Percentiles rank a stretch among this genome's conserved stretches.
phyloP scores from a whole-genome alignment of 148 eudicot genomes.

The Cornus kousa region DNA sequence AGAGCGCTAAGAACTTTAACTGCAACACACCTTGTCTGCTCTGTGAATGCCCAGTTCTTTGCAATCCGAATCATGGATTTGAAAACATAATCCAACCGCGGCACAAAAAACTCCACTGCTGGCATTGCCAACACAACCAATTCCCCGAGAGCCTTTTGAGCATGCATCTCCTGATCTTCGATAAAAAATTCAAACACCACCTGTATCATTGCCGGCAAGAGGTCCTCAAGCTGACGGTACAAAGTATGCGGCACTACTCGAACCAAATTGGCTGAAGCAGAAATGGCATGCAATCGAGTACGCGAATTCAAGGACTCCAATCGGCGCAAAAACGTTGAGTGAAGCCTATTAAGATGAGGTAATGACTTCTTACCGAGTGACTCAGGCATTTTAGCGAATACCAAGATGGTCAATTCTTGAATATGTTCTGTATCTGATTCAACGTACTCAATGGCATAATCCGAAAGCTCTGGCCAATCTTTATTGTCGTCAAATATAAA shows the following conservation, averaged over 20 bases:
- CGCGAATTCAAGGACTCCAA: constrained; percentile 43
- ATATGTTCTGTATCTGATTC: too few relatives aligned
- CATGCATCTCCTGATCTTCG: constrained; percentile 67
- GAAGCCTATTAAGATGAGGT: constrained; percentile 59
- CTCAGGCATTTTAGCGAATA: constrained; percentile 66
- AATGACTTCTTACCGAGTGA: constrained; percentile 57
- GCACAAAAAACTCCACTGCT: constrained; percentile 70
- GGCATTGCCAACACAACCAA: constrained; percentile 77
- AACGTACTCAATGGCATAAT: too few relatives aligned
- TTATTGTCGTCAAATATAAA: too few relatives aligned
- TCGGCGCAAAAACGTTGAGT: constrained; percentile 36
- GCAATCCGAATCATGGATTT: constrained; percentile 89
- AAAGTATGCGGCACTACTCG: constrained; percentile 44
- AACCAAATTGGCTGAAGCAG: constrained; percentile 61
- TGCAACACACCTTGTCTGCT: constrained; percentile 79
- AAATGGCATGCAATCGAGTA: constrained; percentile 56
- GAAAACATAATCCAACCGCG: constrained; percentile 74
- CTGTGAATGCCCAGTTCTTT: constrained; percentile 69
- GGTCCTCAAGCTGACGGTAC: constrained; percentile 66
- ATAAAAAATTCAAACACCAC: constrained; percentile 72
- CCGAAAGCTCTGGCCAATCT: too few relatives aligned
- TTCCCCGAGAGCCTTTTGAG: constrained; percentile 81
- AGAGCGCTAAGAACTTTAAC: constrained; percentile 57
- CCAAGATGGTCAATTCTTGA: too few relatives aligned
- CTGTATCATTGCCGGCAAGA: constrained; percentile 78